Percentiles rank a stretch among this genome's conserved stretches.
Evolutionary conservation across 441 rosid species (phyloP).

Genomic region (Mallotus japonicus): DNA sequence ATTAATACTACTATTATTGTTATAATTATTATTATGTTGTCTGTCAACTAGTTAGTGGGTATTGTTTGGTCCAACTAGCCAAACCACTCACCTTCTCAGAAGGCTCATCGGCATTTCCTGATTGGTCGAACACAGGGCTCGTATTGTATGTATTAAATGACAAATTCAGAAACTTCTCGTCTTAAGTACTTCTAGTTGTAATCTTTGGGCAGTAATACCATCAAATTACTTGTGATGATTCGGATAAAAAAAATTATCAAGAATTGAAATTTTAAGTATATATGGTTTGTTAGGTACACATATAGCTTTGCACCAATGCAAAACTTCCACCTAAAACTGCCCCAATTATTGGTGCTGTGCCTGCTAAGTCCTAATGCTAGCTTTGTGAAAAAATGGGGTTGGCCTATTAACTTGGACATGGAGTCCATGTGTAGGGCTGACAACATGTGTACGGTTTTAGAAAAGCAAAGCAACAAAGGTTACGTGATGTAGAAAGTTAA

Average conservation of each 20-base stretch:
- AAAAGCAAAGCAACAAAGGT: neutral
- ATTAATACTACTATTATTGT: too few relatives aligned
- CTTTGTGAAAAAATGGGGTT: neutral
- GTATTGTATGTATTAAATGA: neutral
- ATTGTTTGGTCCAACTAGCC: conserved; percentile 26
- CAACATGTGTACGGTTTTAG: neutral
- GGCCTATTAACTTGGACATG: neutral
- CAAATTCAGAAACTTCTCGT: conserved; percentile 6
- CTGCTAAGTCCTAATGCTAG: neutral
- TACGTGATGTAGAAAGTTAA: too few relatives aligned
- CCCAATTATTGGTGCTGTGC: conserved; percentile 2
- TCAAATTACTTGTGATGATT: neutral
- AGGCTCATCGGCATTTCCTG: neutral
- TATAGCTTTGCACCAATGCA: neutral
- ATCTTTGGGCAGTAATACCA: neutral
- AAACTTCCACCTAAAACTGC: conserved; percentile 1
- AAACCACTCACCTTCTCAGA: neutral
- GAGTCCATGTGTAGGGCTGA: neutral
- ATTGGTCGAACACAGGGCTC: neutral
- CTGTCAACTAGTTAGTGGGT: neutral
- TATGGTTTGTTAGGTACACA: neutral
- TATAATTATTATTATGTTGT: neutral
- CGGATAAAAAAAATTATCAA: too few relatives aligned
- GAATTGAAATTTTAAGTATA: too few relatives aligned
- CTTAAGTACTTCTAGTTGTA: neutral